phyloP scores from a whole-genome alignment of 2,329 filamentous ascomycete species.

The Niveomyces coronatus region DNA sequence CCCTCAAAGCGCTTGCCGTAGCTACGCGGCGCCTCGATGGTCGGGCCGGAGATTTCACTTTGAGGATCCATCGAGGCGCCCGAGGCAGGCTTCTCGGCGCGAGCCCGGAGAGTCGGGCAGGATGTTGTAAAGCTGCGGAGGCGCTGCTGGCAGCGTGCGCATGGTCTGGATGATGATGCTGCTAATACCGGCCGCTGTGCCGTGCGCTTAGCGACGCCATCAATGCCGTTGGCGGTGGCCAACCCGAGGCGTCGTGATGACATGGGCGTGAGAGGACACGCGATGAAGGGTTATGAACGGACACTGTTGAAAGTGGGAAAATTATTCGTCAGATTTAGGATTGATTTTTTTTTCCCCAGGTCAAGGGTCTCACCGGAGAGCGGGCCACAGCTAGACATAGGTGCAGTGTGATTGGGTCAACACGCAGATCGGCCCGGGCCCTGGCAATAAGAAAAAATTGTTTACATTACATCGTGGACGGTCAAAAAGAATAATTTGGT shows the following conservation, averaged over 20 bases:
- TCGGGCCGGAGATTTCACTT: conserved; percentile 29
- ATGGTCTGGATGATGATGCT: conserved; percentile 25
- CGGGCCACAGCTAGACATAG: not conserved
- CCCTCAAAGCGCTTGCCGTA: conserved; percentile 45
- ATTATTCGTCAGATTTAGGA: not conserved
- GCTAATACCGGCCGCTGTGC: not conserved
- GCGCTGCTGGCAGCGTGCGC: conserved; percentile 42
- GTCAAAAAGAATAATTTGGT: no score
- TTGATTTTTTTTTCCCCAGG: conserved; percentile 3
- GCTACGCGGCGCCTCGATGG: conserved; percentile 48
- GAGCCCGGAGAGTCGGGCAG: conserved; percentile 14
- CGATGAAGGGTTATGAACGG: no score
- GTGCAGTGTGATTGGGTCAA: not conserved
- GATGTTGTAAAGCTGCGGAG: conserved; percentile 35
- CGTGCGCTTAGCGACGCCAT: conserved; percentile 18
- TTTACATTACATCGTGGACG: no score
- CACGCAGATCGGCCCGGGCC: not conserved
- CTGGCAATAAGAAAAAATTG: no score
- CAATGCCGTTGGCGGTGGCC: conserved; percentile 17
- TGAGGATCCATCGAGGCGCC: conserved; percentile 28
- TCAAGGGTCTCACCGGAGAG: not conserved
- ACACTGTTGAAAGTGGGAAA: no score
- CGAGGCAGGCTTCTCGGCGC: conserved; percentile 23
- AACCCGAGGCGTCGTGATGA: conserved; percentile 23
- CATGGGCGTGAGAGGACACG: conserved; percentile 15